phyloP scores from a whole-genome alignment of 164 flowering plant genomes.

The Kalanchoe fedtschenkoi region DNA sequence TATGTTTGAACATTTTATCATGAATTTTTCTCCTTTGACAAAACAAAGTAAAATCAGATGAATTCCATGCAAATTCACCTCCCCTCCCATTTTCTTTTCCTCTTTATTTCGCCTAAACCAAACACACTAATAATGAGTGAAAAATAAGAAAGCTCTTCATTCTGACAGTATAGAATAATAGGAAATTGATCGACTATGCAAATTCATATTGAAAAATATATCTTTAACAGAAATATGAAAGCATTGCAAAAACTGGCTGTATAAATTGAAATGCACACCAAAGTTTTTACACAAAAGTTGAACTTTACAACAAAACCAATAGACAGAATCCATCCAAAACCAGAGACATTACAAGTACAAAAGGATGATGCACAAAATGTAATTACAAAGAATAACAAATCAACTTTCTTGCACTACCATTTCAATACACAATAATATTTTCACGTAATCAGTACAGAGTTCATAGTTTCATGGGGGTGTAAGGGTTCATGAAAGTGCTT shows the following conservation, averaged over 20 bases:
- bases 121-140: no score
- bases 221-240: no score
- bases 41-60: no score
- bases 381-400: conserved; percentile 5
- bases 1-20: no score
- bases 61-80: no score
- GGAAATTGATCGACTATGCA: no score
- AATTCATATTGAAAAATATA: no score
- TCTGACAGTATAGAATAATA: no score
- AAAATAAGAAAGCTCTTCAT: background rate
- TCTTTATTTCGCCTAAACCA: no score
- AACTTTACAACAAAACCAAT: background rate
- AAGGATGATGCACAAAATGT: background rate
- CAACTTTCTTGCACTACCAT: background rate
- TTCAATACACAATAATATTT: background rate
- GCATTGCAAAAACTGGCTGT: background rate
- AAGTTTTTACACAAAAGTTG: background rate
- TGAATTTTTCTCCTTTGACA: no score
- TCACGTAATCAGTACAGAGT: background rate
- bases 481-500: background rate
- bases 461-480: no score
- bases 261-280: conserved; percentile 4
- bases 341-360: background rate
- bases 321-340: background rate
- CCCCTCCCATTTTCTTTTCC: no score